Conservation (phyloP, 2,329 filamentous ascomycete species). For the Pseudogymnoascus sp. region DNA sequence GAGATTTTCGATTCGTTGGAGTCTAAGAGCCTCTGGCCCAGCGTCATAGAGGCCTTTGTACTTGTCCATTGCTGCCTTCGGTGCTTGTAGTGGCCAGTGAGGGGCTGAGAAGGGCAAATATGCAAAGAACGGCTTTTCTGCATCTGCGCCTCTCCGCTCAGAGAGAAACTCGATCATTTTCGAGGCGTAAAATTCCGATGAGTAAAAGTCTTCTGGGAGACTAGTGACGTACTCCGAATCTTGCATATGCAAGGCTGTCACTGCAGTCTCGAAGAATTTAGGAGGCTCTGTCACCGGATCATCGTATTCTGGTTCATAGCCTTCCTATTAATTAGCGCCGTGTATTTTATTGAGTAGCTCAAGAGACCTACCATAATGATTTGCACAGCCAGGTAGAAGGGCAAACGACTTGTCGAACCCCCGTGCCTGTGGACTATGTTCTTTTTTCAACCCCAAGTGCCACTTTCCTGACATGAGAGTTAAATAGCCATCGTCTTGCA, state of each 20-base stretch:
- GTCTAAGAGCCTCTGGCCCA: slow-evolving; percentile 48
- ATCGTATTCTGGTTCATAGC: background rate
- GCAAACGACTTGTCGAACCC: slow-evolving; percentile 54
- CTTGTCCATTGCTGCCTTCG: slow-evolving; percentile 24
- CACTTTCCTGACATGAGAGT: slow-evolving; percentile 56
- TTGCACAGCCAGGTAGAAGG: slow-evolving; percentile 51
- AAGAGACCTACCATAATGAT: slow-evolving; percentile 34
- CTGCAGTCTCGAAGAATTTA: background rate
- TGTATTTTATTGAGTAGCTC: background rate
- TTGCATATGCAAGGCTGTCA: background rate
- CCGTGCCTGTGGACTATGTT: slow-evolving; percentile 45
- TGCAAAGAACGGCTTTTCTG: slow-evolving; percentile 36
- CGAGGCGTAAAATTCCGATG: slow-evolving; percentile 11
- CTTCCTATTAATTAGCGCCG: background rate
- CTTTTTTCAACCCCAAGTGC: slow-evolving; percentile 51
- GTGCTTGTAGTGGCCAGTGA: slow-evolving; percentile 46
- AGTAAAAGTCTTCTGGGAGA: slow-evolving; percentile 15
- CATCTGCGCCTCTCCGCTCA: slow-evolving; percentile 17
- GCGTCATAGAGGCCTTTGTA: slow-evolving; percentile 49
- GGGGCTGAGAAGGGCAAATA: slow-evolving; percentile 45
- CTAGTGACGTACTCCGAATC: background rate
- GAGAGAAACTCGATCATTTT: slow-evolving; percentile 14
- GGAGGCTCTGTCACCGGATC: background rate
- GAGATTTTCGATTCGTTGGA: slow-evolving; percentile 43
- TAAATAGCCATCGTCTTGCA: slow-evolving; percentile 50